phyloP scores from a whole-genome alignment of 176 grass and related monocot genomes.

The Ananas comosus region DNA sequence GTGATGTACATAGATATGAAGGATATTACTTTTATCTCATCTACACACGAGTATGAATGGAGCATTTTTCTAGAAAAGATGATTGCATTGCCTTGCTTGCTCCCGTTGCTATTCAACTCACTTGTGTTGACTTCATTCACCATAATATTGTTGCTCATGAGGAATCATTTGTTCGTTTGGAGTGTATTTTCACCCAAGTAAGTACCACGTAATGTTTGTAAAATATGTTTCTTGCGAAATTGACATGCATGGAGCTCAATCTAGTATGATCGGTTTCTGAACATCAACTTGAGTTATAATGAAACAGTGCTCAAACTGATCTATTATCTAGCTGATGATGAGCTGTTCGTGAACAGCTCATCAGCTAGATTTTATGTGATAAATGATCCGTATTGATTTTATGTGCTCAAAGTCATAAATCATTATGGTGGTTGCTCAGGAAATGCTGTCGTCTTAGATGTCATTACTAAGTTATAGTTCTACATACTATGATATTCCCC shows the following conservation, averaged over 20 bases:
- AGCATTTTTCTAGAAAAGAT: slow-evolving; percentile 29
- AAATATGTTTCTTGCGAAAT: neutral
- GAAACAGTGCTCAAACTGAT: neutral
- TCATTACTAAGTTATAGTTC: too few species aligned
- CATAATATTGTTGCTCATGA: slow-evolving; percentile 75
- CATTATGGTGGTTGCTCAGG: too few species aligned
- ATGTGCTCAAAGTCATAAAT: too few species aligned
- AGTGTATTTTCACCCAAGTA: slow-evolving; percentile 98
- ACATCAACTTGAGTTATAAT: neutral
- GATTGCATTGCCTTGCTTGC: slow-evolving; percentile 50
- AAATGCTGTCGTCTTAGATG: too few species aligned
- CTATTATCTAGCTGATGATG: too few species aligned
- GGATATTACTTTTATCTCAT: slow-evolving; percentile 19
- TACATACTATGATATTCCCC: too few species aligned
- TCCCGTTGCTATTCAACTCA: slow-evolving; percentile 71
- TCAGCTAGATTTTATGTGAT: too few species aligned
- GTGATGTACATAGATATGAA: slow-evolving; percentile 48
- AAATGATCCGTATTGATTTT: too few species aligned
- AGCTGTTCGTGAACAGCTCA: too few species aligned
- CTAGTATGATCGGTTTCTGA: too few species aligned
- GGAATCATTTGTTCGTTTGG: slow-evolving; percentile 95
- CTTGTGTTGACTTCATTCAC: slow-evolving; percentile 69
- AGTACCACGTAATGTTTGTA: slow-evolving; percentile 15
- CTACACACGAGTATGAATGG: slow-evolving; percentile 26
- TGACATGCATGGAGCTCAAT: too few species aligned